phyloP scores from a whole-genome alignment of 805 yeast genomes.

The Wickerhamia fluorescens region DNA sequence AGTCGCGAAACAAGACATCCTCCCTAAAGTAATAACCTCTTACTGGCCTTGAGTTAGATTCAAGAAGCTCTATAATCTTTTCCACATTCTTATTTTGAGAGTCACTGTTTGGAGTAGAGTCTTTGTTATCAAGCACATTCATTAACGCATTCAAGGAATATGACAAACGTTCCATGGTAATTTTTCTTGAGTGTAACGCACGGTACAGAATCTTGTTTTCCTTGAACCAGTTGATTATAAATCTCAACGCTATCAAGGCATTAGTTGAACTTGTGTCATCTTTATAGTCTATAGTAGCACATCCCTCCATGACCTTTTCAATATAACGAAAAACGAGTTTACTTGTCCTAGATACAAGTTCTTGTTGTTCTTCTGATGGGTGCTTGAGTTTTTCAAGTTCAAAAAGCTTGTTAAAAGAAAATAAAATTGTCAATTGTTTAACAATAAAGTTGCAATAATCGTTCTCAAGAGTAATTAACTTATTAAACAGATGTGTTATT shows the following conservation, averaged over 20 bases:
- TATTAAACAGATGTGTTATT: constrained; percentile 6
- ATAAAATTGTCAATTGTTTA: constrained; percentile 18
- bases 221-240: constrained; percentile 52
- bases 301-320: constrained; percentile 11
- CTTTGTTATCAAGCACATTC: constrained; percentile 1
- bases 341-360: constrained; percentile 7
- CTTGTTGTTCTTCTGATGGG: constrained; percentile 5
- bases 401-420: constrained; percentile 14
- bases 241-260: constrained; percentile 24
- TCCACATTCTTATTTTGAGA: too few relatives aligned
- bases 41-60: constrained; percentile 28
- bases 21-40: constrained; percentile 55
- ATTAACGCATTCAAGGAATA: constrained; percentile 10
- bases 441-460: constrained; percentile 11
- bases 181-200: constrained; percentile 6
- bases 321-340: constrained; percentile 15
- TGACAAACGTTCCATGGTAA: constrained; percentile 7
- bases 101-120: too few relatives aligned
- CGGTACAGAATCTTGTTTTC: constrained; percentile 30
- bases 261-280: constrained; percentile 3
- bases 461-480: constrained; percentile 5
- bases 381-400: constrained; percentile 6
- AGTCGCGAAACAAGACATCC: constrained; percentile 58
- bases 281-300: constrained; percentile 2
- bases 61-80: constrained; percentile 6